phyloP scores from a whole-genome alignment of 2,329 filamentous ascomycete genomes.

The Arthrobotrys entomopaga region DNA sequence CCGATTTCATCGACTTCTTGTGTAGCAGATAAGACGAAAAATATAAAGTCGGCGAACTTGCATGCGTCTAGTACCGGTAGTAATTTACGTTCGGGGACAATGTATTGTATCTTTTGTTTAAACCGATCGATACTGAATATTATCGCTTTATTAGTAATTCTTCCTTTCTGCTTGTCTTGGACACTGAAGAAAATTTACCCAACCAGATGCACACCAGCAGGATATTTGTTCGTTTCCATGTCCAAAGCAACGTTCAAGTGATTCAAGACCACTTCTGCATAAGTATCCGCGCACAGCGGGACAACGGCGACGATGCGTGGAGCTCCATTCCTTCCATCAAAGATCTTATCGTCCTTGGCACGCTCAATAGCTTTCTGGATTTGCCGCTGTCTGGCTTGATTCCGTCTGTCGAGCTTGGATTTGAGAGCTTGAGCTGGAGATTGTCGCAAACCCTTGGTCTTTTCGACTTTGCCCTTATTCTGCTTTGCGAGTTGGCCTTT shows the following conservation, averaged over 20 bases:
- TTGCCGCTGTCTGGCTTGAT: constrained; percentile 92
- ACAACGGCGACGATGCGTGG: constrained; percentile 89
- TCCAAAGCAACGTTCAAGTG: constrained; percentile 82
- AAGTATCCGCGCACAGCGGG: constrained; percentile 77
- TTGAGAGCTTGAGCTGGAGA: constrained; percentile 96
- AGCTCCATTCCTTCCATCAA: constrained; percentile 85
- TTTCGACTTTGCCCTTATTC: constrained; percentile 71
- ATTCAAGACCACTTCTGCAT: constrained; percentile 73
- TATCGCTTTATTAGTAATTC: neutral
- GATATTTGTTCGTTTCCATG: constrained; percentile 70
- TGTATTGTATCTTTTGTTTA: constrained; percentile 91
- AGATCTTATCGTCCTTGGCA: constrained; percentile 80
- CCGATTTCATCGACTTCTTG: constrained; percentile 86
- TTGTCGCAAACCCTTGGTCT: constrained; percentile 76
- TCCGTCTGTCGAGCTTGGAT: constrained; percentile 94
- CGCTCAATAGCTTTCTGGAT: constrained; percentile 84
- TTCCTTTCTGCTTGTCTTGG: neutral
- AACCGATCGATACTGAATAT: constrained; percentile 78
- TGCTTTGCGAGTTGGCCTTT: constrained; percentile 87
- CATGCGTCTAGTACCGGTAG: constrained; percentile 84
- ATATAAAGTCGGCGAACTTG: constrained; percentile 87
- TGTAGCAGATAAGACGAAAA: constrained; percentile 83
- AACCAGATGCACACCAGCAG: constrained; percentile 69
- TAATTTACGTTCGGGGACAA: constrained; percentile 74
- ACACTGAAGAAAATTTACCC: constrained; percentile 15